Conservation (phyloP, 2,329 filamentous ascomycete genomes). For the Fusarium coffeatum region DNA sequence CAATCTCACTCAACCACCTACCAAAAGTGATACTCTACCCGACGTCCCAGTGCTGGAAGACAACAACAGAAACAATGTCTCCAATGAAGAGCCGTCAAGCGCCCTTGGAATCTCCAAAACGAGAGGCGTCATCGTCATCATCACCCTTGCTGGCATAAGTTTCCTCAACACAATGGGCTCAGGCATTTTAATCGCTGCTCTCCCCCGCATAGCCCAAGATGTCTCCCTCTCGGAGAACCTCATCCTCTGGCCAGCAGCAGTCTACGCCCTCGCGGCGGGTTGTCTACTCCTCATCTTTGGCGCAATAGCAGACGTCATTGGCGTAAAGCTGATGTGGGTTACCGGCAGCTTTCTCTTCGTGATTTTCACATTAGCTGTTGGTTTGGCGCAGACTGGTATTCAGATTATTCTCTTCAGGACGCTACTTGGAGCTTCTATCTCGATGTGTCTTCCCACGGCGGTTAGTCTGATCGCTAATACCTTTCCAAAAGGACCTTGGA, state of each 20-base stretch:
- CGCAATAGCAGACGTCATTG: constrained; percentile 53
- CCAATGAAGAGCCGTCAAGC: accelerated
- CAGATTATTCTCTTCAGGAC: constrained; percentile 55
- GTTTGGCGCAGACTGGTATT: constrained; percentile 49
- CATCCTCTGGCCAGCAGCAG: constrained; percentile 40
- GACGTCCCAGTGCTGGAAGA: accelerated
- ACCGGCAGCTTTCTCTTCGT: constrained; percentile 50
- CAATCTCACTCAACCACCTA: neutral
- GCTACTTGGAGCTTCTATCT: constrained; percentile 51
- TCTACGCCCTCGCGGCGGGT: constrained; percentile 34
- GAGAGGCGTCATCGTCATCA: constrained; percentile 15
- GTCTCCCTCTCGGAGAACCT: constrained; percentile 35
- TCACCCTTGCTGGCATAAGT: constrained; percentile 36
- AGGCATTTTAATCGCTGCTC: constrained; percentile 38
- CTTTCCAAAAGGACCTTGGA: constrained; percentile 51
- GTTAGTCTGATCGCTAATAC: constrained; percentile 54
- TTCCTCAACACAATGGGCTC: constrained; percentile 46
- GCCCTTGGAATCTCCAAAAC: constrained; percentile 16
- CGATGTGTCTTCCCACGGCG: constrained; percentile 54
- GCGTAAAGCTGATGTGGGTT: constrained; percentile 51
- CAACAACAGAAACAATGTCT: neutral
- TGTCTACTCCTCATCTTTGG: constrained; percentile 52
- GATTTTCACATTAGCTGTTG: constrained; percentile 51
- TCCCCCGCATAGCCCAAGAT: constrained; percentile 38
- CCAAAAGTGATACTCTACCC: neutral